These are phyloP conservation scores for Ogataea pini DNA, from an alignment of 805 yeast species.

Conservation along the genomic window DNA sequence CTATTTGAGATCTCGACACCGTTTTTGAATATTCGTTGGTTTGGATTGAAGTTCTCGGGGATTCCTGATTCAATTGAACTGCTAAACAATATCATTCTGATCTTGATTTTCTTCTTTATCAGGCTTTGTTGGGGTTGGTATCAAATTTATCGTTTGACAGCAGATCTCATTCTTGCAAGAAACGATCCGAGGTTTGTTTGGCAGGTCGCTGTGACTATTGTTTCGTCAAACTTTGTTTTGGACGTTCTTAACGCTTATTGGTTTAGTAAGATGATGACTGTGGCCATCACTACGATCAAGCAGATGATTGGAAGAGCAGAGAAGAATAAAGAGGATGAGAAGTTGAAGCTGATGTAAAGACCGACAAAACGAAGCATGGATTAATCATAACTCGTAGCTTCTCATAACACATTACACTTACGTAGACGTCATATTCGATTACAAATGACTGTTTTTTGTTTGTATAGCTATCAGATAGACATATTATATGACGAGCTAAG, in stretches of 20 bases:
- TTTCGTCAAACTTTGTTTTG: slow-evolving; percentile 35
- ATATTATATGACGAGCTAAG: too few relatives aligned
- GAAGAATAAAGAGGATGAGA: slow-evolving; percentile 26
- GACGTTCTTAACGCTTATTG: slow-evolving; percentile 39
- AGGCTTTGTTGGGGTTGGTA: slow-evolving; percentile 43
- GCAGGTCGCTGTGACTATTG: slow-evolving; percentile 29
- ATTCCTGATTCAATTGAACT: slow-evolving; percentile 33
- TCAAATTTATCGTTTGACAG: slow-evolving; percentile 31
- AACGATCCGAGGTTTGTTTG: slow-evolving; percentile 32
- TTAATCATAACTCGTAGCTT: too few relatives aligned
- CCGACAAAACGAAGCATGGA: too few relatives aligned
- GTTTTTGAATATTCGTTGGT: slow-evolving; percentile 39
- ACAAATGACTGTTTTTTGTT: too few relatives aligned
- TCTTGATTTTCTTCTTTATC: slow-evolving; percentile 36
- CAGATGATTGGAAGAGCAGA: slow-evolving; percentile 31
- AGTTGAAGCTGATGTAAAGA: slow-evolving; percentile 34
- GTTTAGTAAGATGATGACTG: slow-evolving; percentile 40
- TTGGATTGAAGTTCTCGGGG: slow-evolving; percentile 35
- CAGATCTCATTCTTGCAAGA: slow-evolving; percentile 31
- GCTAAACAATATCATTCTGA: slow-evolving; percentile 36
- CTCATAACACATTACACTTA: too few relatives aligned
- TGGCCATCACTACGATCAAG: slow-evolving; percentile 37
- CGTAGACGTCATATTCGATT: too few relatives aligned
- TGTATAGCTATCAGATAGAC: too few relatives aligned
- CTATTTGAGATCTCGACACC: slow-evolving; percentile 41